Percentiles rank a stretch among this genome's conserved stretches.
Conservation (phyloP, 331 rosid genomes). For the Arachis monticola region DNA sequence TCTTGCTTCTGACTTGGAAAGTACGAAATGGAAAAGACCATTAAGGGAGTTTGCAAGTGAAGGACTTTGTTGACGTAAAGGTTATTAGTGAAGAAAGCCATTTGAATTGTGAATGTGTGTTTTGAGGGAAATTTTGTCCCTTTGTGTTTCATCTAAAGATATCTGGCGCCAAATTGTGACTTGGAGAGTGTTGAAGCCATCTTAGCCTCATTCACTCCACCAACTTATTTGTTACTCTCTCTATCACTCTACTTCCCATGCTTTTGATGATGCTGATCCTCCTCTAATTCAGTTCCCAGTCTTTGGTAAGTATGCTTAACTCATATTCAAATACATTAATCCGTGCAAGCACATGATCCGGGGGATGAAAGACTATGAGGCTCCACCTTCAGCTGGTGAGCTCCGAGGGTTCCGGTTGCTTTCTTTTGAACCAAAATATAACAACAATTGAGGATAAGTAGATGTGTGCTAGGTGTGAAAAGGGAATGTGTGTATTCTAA, state of each 20-base stretch:
- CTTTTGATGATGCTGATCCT: slow-evolving; percentile 48
- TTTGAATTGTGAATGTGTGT: slow-evolving; percentile 34
- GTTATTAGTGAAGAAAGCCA: slow-evolving; percentile 52
- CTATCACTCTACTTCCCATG: slow-evolving; percentile 37
- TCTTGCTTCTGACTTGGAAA: too few relatives aligned
- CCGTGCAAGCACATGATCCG: too few relatives aligned
- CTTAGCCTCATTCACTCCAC: slow-evolving; percentile 59
- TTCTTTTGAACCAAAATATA: too few relatives aligned
- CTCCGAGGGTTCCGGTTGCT: too few relatives aligned
- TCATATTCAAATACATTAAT: too few relatives aligned
- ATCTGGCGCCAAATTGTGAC: slow-evolving; percentile 63
- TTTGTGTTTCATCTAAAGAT: slow-evolving; percentile 20
- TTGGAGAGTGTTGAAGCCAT: slow-evolving; percentile 64
- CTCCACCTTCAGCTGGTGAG: too few relatives aligned
- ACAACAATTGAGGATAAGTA: too few relatives aligned
- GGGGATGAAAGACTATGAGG: too few relatives aligned
- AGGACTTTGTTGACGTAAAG: slow-evolving; percentile 62
- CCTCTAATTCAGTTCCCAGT: slow-evolving; percentile 86
- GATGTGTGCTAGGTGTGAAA: too few relatives aligned
- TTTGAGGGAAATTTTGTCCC: slow-evolving; percentile 36
- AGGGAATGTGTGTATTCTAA: too few relatives aligned
- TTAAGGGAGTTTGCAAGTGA: slow-evolving; percentile 51
- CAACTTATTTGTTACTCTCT: slow-evolving; percentile 64
- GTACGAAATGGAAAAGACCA: slow-evolving; percentile 54
- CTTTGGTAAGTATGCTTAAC: slow-evolving; percentile 48